Conservation (phyloP, 2,329 filamentous ascomycete species). For the Pseudopithomyces maydicus region DNA sequence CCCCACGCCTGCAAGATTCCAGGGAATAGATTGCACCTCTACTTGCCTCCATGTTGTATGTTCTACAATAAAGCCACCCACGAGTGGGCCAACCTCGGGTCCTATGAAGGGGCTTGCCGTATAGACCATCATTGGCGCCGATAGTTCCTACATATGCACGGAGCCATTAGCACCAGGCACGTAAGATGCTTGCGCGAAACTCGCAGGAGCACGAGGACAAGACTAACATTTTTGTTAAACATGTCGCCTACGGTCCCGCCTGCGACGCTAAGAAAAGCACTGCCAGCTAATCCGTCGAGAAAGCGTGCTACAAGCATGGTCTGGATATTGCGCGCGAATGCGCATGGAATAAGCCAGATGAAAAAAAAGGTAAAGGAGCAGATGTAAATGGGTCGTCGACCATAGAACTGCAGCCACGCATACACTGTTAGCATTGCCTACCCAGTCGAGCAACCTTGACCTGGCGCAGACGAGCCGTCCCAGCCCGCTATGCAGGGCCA, state of each 20-base stretch:
- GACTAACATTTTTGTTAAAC: conserved; percentile 42
- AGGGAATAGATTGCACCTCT: conserved; percentile 1
- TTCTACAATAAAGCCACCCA: conserved; percentile 84
- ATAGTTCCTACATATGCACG: conserved; percentile 58
- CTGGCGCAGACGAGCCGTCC: background rate
- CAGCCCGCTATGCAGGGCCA: conserved; percentile 4
- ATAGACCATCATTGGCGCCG: conserved; percentile 82
- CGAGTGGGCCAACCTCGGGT: conserved; percentile 61
- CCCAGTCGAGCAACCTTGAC: background rate
- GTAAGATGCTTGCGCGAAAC: conserved; percentile 4
- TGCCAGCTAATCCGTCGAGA: conserved; percentile 73
- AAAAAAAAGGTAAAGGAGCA: conserved; percentile 74
- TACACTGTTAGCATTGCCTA: conserved; percentile 5
- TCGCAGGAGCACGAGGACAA: background rate
- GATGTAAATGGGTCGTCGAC: conserved; percentile 80
- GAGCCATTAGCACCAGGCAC: conserved; percentile 11
- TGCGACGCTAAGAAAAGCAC: conserved; percentile 68
- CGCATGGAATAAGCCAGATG: conserved; percentile 81
- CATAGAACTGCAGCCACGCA: conserved; percentile 67
- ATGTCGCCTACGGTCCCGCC: conserved; percentile 82
- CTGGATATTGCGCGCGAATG: conserved; percentile 78
- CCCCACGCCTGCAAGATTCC: conserved; percentile 9
- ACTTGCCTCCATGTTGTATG: conserved; percentile 65
- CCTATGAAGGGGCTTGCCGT: conserved; percentile 58
- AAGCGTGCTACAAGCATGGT: conserved; percentile 81